phyloP scores from a whole-genome alignment of 2,329 filamentous ascomycete genomes.

The Colletotrichum sp. region DNA sequence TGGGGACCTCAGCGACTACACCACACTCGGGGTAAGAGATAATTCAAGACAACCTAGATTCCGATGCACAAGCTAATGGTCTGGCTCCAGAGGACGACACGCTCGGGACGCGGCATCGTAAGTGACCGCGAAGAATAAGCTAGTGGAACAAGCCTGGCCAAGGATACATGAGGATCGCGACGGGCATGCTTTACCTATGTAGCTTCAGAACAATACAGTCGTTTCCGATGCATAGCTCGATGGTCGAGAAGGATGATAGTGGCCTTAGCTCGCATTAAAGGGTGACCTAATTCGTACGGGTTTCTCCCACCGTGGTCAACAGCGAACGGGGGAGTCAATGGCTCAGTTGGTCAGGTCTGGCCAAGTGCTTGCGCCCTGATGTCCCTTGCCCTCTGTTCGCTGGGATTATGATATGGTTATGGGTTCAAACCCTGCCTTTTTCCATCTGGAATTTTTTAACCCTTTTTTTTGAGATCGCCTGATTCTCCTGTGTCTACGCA shows the following conservation, averaged over 20 bases:
- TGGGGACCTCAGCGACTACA: neutral
- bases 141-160: neutral
- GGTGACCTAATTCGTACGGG: neutral
- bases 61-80: neutral
- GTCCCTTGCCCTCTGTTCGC: neutral
- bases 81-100: neutral
- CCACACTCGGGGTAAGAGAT: neutral
- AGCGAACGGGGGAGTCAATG: neutral
- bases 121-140: neutral
- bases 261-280: neutral
- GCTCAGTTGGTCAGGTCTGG: neutral
- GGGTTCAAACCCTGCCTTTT: neutral
- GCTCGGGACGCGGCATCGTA: neutral
- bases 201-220: neutral
- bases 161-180: neutral
- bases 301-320: neutral
- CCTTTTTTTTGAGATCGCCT: too few species aligned
- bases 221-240: neutral
- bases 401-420: neutral
- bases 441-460: neutral
- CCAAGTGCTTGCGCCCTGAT: neutral
- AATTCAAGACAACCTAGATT: neutral
- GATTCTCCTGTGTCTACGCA: too few species aligned
- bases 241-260: neutral
- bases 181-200: neutral